These are phyloP conservation scores for Termitomyces sp. DNA, from an alignment of 768 basidiomycete species.

Conservation along the genomic window DNA sequence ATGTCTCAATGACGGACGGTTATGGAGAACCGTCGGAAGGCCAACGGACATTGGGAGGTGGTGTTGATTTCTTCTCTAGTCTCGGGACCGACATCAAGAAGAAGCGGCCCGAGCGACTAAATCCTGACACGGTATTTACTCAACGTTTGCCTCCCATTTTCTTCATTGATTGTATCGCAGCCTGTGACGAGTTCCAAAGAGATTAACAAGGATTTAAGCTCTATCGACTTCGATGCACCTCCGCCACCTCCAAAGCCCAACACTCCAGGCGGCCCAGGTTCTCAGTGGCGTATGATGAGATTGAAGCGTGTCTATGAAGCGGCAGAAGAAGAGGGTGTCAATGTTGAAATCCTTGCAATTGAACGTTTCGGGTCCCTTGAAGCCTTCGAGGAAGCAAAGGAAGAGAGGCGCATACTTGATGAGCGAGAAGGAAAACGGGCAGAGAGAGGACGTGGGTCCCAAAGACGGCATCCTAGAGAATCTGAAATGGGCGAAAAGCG, in stretches of 20 bases:
- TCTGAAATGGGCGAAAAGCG: conserved; percentile 50
- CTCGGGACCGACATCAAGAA: conserved; percentile 76
- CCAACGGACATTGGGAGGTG: conserved; percentile 48
- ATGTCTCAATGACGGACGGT: conserved; percentile 61
- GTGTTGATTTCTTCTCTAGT: conserved; percentile 86
- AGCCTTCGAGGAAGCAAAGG: conserved; percentile 85
- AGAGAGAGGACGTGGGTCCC: conserved; percentile 28
- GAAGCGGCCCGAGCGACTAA: conserved; percentile 53
- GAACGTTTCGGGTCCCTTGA: conserved; percentile 86
- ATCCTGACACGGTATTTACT: conserved; percentile 65
- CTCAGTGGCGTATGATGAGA: conserved; percentile 98
- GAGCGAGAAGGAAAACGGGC: conserved; percentile 64
- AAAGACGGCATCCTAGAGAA: conserved; percentile 25
- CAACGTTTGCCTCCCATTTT: not conserved
- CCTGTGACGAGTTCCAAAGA: conserved; percentile 59
- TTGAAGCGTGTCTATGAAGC: conserved; percentile 86
- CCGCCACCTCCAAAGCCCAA: conserved; percentile 42
- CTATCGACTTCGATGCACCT: conserved; percentile 39
- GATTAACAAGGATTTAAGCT: conserved; percentile 55
- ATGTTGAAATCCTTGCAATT: conserved; percentile 75
- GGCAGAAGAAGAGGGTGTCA: conserved; percentile 75
- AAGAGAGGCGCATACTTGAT: conserved; percentile 83
- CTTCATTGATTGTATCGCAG: conserved; percentile 32
- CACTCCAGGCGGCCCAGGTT: conserved; percentile 87
- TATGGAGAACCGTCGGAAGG: conserved; percentile 51